phyloP scores from a whole-genome alignment of 306 rosid genomes.

The Canavalia gladiata region DNA sequence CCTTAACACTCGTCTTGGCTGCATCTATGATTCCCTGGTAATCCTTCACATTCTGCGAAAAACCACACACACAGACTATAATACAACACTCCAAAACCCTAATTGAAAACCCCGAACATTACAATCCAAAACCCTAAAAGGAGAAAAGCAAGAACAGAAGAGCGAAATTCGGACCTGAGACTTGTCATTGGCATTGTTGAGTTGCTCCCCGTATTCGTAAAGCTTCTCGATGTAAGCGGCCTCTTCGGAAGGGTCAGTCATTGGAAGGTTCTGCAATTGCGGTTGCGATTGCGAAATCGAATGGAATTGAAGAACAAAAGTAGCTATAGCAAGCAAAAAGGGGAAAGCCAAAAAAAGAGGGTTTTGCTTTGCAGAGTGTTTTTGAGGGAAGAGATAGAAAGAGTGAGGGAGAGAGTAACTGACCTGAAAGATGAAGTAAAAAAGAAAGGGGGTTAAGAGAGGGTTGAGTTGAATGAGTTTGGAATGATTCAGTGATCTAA shows the following conservation, averaged over 20 bases:
- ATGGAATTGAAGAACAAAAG: constrained; percentile 53
- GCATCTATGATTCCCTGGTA: constrained; percentile 90
- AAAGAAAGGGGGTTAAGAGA: background rate
- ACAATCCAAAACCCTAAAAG: constrained; percentile 48
- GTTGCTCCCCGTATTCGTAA: constrained; percentile 91
- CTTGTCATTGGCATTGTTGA: constrained; percentile 88
- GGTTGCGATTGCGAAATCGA: constrained; percentile 30
- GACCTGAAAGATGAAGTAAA: constrained; percentile 20
- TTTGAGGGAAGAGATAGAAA: background rate
- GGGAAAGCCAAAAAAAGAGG: background rate
- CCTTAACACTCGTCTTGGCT: constrained; percentile 85
- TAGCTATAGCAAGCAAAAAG: constrained; percentile 30
- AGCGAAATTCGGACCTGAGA: constrained; percentile 66
- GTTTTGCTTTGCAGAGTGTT: constrained; percentile 5
- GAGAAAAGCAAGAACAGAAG: background rate
- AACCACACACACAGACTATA: background rate
- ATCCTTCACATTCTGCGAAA: constrained; percentile 71
- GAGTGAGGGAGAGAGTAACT: background rate
- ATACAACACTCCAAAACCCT: constrained; percentile 45
- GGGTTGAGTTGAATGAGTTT: background rate
- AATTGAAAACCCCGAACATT: constrained; percentile 6
- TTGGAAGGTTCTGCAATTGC: constrained; percentile 48
- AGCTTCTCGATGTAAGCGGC: constrained; percentile 84
- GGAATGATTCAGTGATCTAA: background rate
- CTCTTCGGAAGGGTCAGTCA: constrained; percentile 81